Percentiles rank a stretch among this genome's conserved stretches.
Evolutionary conservation across 441 rosid species (phyloP).

Genomic region (Gossypium davidsonii): DNA sequence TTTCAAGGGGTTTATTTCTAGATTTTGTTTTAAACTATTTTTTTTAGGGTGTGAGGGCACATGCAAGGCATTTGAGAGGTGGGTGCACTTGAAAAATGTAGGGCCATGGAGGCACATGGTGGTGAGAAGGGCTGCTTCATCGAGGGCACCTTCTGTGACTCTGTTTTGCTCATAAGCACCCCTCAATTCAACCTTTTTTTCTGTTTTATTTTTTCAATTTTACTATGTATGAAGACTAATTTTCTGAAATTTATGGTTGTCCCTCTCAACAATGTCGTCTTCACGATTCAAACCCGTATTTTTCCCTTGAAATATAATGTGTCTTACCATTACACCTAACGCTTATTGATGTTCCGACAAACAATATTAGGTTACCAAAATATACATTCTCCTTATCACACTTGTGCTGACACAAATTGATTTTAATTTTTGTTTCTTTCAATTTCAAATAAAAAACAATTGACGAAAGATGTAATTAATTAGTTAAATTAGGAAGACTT

Average conservation of each 20-base stretch:
- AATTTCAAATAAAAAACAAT: too few species aligned
- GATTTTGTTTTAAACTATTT: neutral
- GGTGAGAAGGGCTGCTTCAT: neutral
- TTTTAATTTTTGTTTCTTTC: neutral
- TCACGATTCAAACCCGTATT: too few species aligned
- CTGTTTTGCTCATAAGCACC: neutral
- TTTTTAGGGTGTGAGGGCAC: conserved; percentile 11
- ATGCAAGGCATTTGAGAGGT: conserved; percentile 22
- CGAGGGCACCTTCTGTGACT: neutral
- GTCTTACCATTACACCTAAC: too few species aligned
- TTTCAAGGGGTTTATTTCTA: neutral
- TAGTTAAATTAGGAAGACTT: too few species aligned
- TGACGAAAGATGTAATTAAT: neutral
- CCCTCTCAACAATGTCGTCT: rapidly evolving
- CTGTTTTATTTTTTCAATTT: too few species aligned
- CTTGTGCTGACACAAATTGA: neutral
- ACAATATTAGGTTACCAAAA: neutral
- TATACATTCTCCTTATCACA: neutral
- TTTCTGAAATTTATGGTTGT: too few species aligned
- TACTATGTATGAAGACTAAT: rapidly evolving
- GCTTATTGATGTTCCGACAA: too few species aligned
- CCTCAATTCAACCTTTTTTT: neutral
- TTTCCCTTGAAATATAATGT: too few species aligned
- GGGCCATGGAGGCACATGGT: conserved; percentile 38
- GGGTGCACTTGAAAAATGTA: conserved; percentile 20